Evolutionary conservation across 345 rosid species (phyloP).

Genomic region (Brassica rapa): DNA sequence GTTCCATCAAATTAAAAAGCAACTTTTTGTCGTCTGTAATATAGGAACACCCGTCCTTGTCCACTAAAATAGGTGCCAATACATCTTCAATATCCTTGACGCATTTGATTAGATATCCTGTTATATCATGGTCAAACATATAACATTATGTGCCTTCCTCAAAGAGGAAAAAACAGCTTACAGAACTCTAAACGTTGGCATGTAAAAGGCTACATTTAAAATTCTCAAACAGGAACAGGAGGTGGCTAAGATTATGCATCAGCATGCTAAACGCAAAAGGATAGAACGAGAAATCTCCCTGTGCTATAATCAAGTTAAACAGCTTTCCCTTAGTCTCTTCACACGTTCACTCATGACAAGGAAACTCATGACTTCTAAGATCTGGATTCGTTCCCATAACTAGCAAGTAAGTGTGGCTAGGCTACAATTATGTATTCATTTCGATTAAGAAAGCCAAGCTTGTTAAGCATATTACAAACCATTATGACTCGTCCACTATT

Average conservation of each 20-base stretch:
- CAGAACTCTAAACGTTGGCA: neutral
- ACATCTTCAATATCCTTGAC: slow-evolving; percentile 59
- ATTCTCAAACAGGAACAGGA: slow-evolving; percentile 1
- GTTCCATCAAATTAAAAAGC: slow-evolving; percentile 75
- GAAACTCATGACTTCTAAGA: neutral
- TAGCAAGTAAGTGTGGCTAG: slow-evolving; percentile 12
- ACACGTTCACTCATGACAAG: neutral
- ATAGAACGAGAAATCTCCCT: neutral
- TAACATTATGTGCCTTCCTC: slow-evolving; percentile 1
- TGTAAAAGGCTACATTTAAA: slow-evolving; percentile 23
- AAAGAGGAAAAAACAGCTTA: neutral
- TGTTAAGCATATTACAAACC: slow-evolving; percentile 5
- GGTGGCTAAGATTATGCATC: slow-evolving; percentile 11
- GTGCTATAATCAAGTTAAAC: slow-evolving; percentile 10
- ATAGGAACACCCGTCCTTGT: slow-evolving; percentile 45
- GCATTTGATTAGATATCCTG: slow-evolving; percentile 68
- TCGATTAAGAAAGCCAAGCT: slow-evolving; percentile 11
- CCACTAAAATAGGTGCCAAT: slow-evolving; percentile 50
- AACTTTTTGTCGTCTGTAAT: slow-evolving; percentile 48
- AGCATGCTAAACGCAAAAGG: slow-evolving; percentile 13
- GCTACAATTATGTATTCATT: neutral
- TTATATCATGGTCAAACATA: slow-evolving; percentile 28
- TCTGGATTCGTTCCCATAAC: slow-evolving; percentile 9
- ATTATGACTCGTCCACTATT: neutral
- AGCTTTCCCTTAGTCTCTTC: neutral